Percentiles rank a stretch among this genome's conserved stretches.
These are phyloP conservation scores for Candolleomyces efflorescens DNA, from an alignment of 768 basidiomycete genomes.

Conservation along the genomic window DNA sequence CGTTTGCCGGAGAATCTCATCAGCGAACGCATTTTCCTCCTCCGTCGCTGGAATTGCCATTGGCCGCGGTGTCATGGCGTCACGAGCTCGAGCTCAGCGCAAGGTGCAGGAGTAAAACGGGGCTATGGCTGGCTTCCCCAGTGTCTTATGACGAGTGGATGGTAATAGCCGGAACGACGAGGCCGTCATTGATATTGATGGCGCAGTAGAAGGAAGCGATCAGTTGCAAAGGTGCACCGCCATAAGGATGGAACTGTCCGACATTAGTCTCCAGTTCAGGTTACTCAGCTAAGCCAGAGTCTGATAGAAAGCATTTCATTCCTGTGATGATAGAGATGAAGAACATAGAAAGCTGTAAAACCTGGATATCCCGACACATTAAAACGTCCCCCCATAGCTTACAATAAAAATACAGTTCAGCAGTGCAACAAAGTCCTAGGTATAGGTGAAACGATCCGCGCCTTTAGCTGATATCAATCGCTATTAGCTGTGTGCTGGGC, in stretches of 20 bases:
- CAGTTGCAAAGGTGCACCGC: not conserved
- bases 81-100: not conserved
- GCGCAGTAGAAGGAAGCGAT: not conserved
- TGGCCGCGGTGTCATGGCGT: conserved; percentile 4
- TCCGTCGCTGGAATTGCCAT: conserved; percentile 17
- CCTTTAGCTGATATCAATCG: no score
- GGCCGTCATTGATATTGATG: not conserved
- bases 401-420: no score
- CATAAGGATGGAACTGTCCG: not conserved
- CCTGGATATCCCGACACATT: no score
- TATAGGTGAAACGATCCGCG: no score
- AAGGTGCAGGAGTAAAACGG: not conserved
- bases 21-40: conserved; percentile 26
- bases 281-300: no score
- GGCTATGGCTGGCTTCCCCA: not conserved
- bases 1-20: conserved; percentile 22
- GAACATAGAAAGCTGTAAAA: no score
- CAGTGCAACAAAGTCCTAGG: no score
- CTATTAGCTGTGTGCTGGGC: no score
- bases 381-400: no score
- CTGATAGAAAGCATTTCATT: no score
- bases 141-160: not conserved
- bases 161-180: not conserved
- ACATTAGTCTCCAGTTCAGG: no score
- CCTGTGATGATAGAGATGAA: no score